Conservation (phyloP, 2,329 filamentous ascomycete species). For the Fusarium lyarnte region DNA sequence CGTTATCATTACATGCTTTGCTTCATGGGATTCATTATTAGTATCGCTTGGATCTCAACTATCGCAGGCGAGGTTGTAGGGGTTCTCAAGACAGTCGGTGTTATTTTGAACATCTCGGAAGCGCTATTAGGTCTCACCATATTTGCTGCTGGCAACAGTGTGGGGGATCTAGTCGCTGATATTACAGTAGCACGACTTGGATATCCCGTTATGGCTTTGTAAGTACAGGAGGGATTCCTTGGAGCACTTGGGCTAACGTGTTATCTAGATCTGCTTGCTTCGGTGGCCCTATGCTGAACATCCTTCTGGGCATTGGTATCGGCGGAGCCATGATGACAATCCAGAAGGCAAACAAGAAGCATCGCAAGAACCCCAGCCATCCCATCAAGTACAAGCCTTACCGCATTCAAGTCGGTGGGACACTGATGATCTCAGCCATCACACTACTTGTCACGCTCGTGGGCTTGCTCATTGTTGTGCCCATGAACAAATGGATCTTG, state of each 20-base stretch:
- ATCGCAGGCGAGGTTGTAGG: constrained; percentile 96
- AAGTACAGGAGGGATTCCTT: constrained; percentile 47
- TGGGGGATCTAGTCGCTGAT: constrained; percentile 93
- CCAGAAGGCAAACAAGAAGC: constrained; percentile 70
- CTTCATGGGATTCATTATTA: constrained; percentile 89
- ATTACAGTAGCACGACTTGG: constrained; percentile 93
- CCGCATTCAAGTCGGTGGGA: constrained; percentile 83
- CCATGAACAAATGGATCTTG: constrained; percentile 87
- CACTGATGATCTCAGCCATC: constrained; percentile 84
- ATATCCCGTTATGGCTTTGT: constrained; percentile 93
- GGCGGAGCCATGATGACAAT: constrained; percentile 90
- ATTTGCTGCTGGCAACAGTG: constrained; percentile 94
- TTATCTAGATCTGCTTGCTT: constrained; percentile 81
- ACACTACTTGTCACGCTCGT: constrained; percentile 84
- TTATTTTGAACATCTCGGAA: constrained; percentile 92
- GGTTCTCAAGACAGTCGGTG: constrained; percentile 90
- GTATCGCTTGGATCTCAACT: constrained; percentile 95
- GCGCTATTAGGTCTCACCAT: constrained; percentile 94
- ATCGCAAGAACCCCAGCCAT: constrained; percentile 72
- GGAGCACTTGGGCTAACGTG: constrained; percentile 6
- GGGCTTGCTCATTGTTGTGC: constrained; percentile 81
- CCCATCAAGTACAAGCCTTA: constrained; percentile 79
- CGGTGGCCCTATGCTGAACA: constrained; percentile 98
- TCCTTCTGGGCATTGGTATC: constrained; percentile 92
- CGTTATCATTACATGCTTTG: constrained; percentile 82